phyloP scores from a whole-genome alignment of 2,329 filamentous ascomycete genomes.

The Bimuria novae-zelandiae region DNA sequence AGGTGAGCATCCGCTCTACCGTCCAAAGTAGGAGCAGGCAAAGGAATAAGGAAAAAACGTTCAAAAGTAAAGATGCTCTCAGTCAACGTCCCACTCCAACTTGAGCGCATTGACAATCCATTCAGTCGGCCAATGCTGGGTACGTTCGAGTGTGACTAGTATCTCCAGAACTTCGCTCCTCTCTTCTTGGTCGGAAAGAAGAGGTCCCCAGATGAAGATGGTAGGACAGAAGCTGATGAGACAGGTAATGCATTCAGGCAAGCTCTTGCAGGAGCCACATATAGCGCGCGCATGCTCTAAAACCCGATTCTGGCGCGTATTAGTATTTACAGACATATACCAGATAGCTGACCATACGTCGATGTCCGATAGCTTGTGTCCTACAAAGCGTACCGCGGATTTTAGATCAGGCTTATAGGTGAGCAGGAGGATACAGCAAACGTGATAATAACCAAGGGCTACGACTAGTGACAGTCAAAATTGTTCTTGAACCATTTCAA shows the following conservation, averaged over 20 bases:
- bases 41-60: too few relatives aligned
- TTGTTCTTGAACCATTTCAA: background rate
- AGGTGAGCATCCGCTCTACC: too few relatives aligned
- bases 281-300: conserved; percentile 7
- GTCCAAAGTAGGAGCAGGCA: too few relatives aligned
- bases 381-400: conserved; percentile 30
- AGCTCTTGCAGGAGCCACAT: conserved; percentile 11
- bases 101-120: conserved; percentile 38
- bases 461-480: conserved; percentile 18
- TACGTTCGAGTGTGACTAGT: conserved; percentile 26
- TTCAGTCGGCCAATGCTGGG: conserved; percentile 35
- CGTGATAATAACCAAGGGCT: conserved; percentile 34
- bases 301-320: conserved; percentile 17
- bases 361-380: conserved; percentile 19
- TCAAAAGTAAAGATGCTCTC: too few relatives aligned
- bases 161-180: conserved; percentile 29
- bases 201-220: conserved; percentile 17
- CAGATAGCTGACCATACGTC: conserved; percentile 27
- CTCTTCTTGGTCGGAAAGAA: conserved; percentile 26
- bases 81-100: conserved; percentile 28
- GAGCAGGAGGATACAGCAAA: conserved; percentile 36
- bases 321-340: conserved; percentile 2
- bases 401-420: conserved; percentile 35
- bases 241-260: background rate
- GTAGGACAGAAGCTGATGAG: conserved; percentile 12